A percentile compares a stretch with the other conserved stretches of the same genome.
Evolutionary conservation across 768 basidiomycete species (phyloP).

Genomic region (Pulveroboletus ravenelii): DNA sequence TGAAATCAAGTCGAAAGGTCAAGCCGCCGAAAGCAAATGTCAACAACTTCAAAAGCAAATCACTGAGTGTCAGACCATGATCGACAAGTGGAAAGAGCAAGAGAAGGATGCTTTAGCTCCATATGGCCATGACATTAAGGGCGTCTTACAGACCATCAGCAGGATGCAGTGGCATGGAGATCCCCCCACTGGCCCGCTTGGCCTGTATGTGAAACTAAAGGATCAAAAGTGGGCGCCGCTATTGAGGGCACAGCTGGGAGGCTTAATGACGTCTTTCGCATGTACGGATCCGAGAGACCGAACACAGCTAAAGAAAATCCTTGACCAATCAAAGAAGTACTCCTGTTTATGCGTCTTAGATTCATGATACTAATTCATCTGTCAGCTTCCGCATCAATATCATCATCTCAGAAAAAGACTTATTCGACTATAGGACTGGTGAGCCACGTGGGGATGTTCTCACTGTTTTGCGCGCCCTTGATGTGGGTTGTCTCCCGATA

Average conservation of each 20-base stretch:
- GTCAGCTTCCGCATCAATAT: constrained; percentile 46
- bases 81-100: constrained; percentile 43
- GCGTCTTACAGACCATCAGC: constrained; percentile 50
- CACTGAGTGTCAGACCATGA: constrained; percentile 43
- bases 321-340: constrained; percentile 60
- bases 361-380: constrained; percentile 8
- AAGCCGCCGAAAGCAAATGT: constrained; percentile 30
- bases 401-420: constrained; percentile 63
- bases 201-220: constrained; percentile 67
- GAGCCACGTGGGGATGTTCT: constrained; percentile 59
- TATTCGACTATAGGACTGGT: constrained; percentile 76
- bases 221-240: constrained; percentile 63
- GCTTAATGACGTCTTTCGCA: constrained; percentile 62
- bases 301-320: constrained; percentile 48
- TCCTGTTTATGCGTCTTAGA: constrained; percentile 20
- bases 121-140: constrained; percentile 60
- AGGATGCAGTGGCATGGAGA: constrained; percentile 58
- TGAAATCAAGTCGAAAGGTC: constrained; percentile 34
- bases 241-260: constrained; percentile 59
- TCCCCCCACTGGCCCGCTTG: constrained; percentile 74
- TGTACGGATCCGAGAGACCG: constrained; percentile 69
- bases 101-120: constrained; percentile 56
- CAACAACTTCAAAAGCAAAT: constrained; percentile 39
- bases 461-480: constrained; percentile 79
- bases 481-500: constrained; percentile 42